Evolutionary conservation across 495 filamentous ascomycete genomes (phyloP).

Genomic region (Neurospora sp.): DNA sequence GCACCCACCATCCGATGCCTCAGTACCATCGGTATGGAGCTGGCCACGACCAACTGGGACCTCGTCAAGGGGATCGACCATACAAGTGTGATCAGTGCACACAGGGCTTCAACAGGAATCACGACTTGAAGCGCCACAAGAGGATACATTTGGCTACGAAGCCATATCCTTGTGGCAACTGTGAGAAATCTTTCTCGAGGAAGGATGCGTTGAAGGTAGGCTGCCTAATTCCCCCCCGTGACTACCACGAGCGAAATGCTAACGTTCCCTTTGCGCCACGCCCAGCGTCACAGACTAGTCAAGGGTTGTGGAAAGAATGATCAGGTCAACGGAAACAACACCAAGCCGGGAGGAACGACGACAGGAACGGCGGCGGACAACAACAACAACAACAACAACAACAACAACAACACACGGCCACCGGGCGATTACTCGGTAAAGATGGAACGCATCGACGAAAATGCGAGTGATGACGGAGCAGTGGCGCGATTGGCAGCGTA

Average conservation of each 20-base stretch:
- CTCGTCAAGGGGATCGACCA: conserved; percentile 54
- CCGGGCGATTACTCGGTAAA: not conserved
- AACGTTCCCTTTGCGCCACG: conserved; percentile 4
- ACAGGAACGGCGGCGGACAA: not conserved
- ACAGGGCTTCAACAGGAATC: conserved; percentile 92
- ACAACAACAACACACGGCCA: not conserved
- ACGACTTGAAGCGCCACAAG: conserved; percentile 93
- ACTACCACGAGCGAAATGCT: not conserved
- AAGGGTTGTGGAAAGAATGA: conserved; percentile 70
- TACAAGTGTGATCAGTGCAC: conserved; percentile 92
- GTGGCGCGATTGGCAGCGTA: not conserved
- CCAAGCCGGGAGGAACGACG: conserved; percentile 2
- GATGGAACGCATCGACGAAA: not conserved
- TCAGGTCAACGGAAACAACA: not conserved
- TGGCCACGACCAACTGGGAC: conserved; percentile 23
- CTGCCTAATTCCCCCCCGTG: not conserved
- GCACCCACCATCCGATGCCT: conserved; percentile 42
- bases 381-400: too few relatives aligned
- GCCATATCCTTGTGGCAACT: conserved; percentile 83
- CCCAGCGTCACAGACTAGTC: conserved; percentile 81
- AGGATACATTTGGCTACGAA: conserved; percentile 92
- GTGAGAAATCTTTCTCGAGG: conserved; percentile 92
- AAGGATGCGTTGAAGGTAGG: conserved; percentile 95
- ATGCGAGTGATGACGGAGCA: not conserved
- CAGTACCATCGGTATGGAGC: conserved; percentile 17